Conservation (phyloP, 768 basidiomycete species). For the Neoboletus subvelutipes region DNA sequence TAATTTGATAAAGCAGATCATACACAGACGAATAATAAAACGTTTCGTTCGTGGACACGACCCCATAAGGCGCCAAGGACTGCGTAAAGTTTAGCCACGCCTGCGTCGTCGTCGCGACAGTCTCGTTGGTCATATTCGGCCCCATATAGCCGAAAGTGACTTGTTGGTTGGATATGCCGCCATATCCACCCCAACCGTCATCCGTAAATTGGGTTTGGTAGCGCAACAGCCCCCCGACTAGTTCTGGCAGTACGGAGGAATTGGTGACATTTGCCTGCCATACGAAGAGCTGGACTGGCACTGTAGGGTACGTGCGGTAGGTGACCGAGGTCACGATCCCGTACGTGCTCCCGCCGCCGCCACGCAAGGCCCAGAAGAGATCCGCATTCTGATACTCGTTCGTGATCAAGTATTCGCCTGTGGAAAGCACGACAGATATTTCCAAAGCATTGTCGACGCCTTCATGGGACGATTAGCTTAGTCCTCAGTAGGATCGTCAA, state of each 20-base stretch:
- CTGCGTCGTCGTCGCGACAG: constrained; percentile 33
- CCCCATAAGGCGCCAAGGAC: constrained; percentile 5
- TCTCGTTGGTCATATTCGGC: constrained; percentile 36
- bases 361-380: constrained; percentile 55
- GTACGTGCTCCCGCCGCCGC: constrained; percentile 49
- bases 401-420: constrained; percentile 38
- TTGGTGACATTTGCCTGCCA: constrained; percentile 34
- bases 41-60: constrained; percentile 30
- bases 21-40: constrained; percentile 24
- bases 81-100: constrained; percentile 31
- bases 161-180: neutral
- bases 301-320: constrained; percentile 41
- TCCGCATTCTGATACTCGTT: constrained; percentile 43
- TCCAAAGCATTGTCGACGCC: constrained; percentile 50
- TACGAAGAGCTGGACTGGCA: constrained; percentile 32
- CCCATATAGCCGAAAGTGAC: constrained; percentile 4
- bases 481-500: neutral
- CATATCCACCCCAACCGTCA: constrained; percentile 46
- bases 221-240: constrained; percentile 37
- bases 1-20: constrained; percentile 16
- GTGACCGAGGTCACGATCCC: constrained; percentile 48
- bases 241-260: constrained; percentile 23
- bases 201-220: constrained; percentile 38
- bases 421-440: constrained; percentile 44
- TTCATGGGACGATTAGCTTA: constrained; percentile 7